Conservation (phyloP, 495 filamentous ascomycete genomes). For the Penicillium bovifimosum region DNA sequence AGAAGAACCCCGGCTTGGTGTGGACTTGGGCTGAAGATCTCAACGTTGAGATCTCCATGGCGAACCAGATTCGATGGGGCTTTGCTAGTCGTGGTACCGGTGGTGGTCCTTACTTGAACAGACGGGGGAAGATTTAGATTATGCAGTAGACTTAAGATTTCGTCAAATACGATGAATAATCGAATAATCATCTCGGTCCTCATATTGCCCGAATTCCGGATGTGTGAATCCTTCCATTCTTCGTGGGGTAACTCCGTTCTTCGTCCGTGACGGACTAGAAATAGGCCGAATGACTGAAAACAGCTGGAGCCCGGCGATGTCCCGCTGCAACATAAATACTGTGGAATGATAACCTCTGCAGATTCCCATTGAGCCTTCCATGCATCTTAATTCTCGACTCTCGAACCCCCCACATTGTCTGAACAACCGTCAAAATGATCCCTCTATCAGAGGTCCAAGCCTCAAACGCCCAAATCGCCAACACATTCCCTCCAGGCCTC, state of each 20-base stretch:
- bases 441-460: constrained; percentile 27
- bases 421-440: constrained; percentile 34
- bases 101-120: constrained; percentile 21
- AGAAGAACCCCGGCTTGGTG: constrained; percentile 63
- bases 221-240: neutral
- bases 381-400: no score
- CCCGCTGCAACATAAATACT: neutral
- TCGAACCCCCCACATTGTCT: no score
- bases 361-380: no score
- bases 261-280: neutral
- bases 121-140: constrained; percentile 14
- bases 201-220: neutral
- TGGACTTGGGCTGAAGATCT: constrained; percentile 67
- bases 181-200: no score
- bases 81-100: constrained; percentile 24
- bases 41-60: constrained; percentile 54
- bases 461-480: constrained; percentile 36
- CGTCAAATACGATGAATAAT: no score
- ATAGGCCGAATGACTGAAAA: neutral
- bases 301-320: no score
- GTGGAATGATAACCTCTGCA: neutral
- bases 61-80: constrained; percentile 65
- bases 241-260: neutral
- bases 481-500: constrained; percentile 33
- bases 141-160: no score